Evolutionary conservation across 2,329 filamentous ascomycete species (phyloP), one percentile per base, ranked within the genome.

Genomic region (Drechslerella coelobrocha): DNA sequence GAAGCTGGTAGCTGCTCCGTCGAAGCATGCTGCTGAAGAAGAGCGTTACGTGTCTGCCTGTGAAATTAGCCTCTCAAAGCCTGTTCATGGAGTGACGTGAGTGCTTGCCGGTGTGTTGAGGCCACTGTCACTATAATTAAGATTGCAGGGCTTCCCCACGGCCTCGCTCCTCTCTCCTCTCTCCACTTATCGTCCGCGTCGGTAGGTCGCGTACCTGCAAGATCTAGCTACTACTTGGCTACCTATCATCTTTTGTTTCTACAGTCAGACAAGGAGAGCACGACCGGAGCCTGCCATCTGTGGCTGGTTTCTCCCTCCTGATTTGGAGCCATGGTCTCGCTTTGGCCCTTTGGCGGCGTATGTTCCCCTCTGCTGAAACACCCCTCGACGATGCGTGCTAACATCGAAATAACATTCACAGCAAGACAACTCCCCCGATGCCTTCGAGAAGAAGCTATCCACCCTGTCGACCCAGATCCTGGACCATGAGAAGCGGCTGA

Each of bases 381-480:
- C 45, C 34, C 12, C 24, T 37, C 29, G 23, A 34, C 34, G 19
- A 56, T 76, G 41, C 75, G 74, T 54, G 51, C 19, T 45, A 23
- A 37, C 24, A 12, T 48, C 51, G 50, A 21, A 56, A 62, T 21
- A 72, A 52, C 48, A 61, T 47, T 65, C 47, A 34, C 76, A 96
- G 91, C 85, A 90, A 77, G 85, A 89, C 78, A 89, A 85, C 78
- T 96, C 92, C 74, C 89, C 94, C 24, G 92, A 92, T 55, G 90
- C 89, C 2, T 99, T 97, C 78, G 94, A 99, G 81, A 97, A 92
- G 82, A 87, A 89, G 1, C 87, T 99, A 27, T 90, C 91, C 8
- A 84, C 86, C 23, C 85, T 99, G 48, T 90, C 92, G 9, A 82
- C 83, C 56, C 96, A 94, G 81, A 97, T 99, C 78, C 83, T 88